Evolutionary conservation across 2,329 filamentous ascomycete genomes (phyloP).

Genomic region (Capronia coronata): DNA sequence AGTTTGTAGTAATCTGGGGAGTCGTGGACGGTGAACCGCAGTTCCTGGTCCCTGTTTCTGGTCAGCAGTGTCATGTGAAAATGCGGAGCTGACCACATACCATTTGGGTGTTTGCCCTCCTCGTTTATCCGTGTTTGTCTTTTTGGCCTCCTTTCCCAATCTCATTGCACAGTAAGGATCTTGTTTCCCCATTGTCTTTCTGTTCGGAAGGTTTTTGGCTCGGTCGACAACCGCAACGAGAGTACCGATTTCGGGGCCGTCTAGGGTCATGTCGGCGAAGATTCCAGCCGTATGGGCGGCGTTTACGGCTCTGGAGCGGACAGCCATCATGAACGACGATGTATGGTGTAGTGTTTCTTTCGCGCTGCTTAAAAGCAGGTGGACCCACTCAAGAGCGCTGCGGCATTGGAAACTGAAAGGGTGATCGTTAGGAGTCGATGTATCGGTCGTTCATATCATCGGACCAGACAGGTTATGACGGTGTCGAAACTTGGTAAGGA

Average conservation of each 20-base stretch:
- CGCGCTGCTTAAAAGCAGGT: conserved; percentile 2
- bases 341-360: conserved; percentile 2
- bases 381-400: conserved; percentile 4
- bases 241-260: conserved; percentile 89
- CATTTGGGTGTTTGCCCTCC: conserved; percentile 94
- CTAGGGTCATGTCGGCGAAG: conserved; percentile 86
- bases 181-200: conserved; percentile 97
- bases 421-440: not conserved
- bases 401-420: conserved; percentile 12
- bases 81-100: conserved; percentile 48
- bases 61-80: conserved; percentile 14
- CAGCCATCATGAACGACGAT: conserved; percentile 17
- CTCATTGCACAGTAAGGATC: conserved; percentile 94
- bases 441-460: not conserved
- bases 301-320: conserved; percentile 18
- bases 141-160: conserved; percentile 93
- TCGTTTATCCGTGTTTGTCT: conserved; percentile 87
- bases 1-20: conserved; percentile 93
- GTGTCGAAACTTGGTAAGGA: not conserved
- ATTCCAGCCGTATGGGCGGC: conserved; percentile 78
- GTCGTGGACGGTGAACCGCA: conserved; percentile 92
- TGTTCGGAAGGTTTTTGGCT: conserved; percentile 93
- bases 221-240: conserved; percentile 87
- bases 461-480: too few relatives aligned
- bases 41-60: conserved; percentile 78